Evolutionary conservation across 1,139 yeast species (phyloP).

Genomic region (Sugiyamaella neomexicana): DNA sequence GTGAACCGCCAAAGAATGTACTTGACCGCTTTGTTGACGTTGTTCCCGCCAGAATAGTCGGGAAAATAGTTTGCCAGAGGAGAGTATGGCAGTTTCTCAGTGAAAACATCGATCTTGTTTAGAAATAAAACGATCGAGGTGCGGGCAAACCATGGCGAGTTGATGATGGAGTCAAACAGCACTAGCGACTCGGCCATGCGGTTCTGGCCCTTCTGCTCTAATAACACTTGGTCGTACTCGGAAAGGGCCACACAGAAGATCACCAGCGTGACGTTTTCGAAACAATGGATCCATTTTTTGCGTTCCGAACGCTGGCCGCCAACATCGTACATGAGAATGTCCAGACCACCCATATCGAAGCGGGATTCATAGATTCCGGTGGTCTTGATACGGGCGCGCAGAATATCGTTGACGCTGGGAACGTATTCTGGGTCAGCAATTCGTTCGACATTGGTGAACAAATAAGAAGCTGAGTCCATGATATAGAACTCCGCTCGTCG

Average conservation of each 20-base stretch:
- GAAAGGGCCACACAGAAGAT: constrained; percentile 89
- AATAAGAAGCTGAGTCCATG: constrained; percentile 84
- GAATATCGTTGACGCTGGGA: constrained; percentile 74
- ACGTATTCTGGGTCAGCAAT: constrained; percentile 60
- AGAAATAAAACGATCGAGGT: constrained; percentile 82
- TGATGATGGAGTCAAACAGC: constrained; percentile 84
- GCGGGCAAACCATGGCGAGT: constrained; percentile 90
- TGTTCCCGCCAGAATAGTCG: constrained; percentile 85
- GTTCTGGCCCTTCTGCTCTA: constrained; percentile 72
- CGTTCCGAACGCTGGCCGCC: constrained; percentile 95
- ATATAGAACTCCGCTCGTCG: constrained; percentile 76
- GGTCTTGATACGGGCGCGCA: constrained; percentile 87
- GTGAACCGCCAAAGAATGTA: constrained; percentile 90
- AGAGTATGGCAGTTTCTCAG: constrained; percentile 77
- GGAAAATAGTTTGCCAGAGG: constrained; percentile 85
- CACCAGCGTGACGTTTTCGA: constrained; percentile 85
- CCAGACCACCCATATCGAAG: constrained; percentile 73
- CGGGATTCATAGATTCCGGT: constrained; percentile 86
- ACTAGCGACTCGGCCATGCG: constrained; percentile 83
- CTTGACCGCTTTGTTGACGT: constrained; percentile 90
- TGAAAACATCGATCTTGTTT: constrained; percentile 86
- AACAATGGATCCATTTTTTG: constrained; percentile 94
- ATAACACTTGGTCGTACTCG: constrained; percentile 82
- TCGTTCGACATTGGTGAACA: constrained; percentile 65
- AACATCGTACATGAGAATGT: constrained; percentile 84